Percentiles rank a stretch among this genome's conserved stretches.
Evolutionary conservation across 106 monocot species (phyloP).

Genomic region (Narthecium ossifragum): DNA sequence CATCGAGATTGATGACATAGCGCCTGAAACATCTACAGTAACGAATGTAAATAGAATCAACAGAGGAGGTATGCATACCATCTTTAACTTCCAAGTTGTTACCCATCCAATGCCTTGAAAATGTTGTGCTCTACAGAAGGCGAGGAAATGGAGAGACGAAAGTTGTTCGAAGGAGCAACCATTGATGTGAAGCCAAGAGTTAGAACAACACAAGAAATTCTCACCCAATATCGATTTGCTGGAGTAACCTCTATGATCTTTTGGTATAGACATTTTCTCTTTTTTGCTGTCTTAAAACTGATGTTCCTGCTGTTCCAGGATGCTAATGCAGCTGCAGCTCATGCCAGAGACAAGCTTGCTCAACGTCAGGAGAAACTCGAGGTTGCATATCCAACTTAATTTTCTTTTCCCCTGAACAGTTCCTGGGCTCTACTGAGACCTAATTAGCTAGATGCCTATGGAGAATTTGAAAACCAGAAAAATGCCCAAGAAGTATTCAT

Average conservation of each 20-base stretch:
- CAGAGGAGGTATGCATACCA: slow-evolving; percentile 22
- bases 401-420: neutral
- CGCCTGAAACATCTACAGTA: slow-evolving; percentile 32
- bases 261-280: neutral
- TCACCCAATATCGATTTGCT: slow-evolving; percentile 72
- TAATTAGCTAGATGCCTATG: too few species aligned
- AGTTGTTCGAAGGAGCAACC: slow-evolving; percentile 66
- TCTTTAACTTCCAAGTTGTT: neutral
- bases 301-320: slow-evolving; percentile 43
- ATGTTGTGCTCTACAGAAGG: slow-evolving; percentile 16
- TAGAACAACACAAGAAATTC: slow-evolving; percentile 81
- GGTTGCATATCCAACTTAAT: slow-evolving; percentile 11
- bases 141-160: slow-evolving; percentile 51
- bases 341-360: slow-evolving; percentile 81
- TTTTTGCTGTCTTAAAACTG: neutral
- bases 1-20: slow-evolving; percentile 72
- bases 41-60: slow-evolving; percentile 24
- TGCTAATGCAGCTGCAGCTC: slow-evolving; percentile 81
- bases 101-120: neutral
- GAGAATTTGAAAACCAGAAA: too few species aligned
- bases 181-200: slow-evolving; percentile 56
- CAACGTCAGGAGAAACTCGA: slow-evolving; percentile 88
- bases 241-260: slow-evolving; percentile 52
- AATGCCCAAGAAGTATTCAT: too few species aligned
- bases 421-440: too few species aligned